Evolutionary conservation across 225 moss, liverwort and hornwort species (phyloP).

Genomic region (Sphagnum tenellum): DNA sequence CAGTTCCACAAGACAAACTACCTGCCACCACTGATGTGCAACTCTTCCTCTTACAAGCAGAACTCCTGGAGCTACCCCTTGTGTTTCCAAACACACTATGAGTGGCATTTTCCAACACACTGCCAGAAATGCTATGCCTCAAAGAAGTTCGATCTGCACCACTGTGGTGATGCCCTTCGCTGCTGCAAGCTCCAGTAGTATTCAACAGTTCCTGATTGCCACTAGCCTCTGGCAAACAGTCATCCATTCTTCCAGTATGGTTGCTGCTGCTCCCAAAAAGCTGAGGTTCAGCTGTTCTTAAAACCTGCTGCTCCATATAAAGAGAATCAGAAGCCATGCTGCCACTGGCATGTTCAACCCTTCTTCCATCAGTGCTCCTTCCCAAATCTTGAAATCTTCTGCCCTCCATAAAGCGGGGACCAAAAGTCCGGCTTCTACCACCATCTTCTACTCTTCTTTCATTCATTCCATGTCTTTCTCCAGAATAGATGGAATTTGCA

Average conservation of each 20-base stretch:
- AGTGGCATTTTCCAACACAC: conserved; percentile 22
- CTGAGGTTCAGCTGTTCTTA: conserved; percentile 24
- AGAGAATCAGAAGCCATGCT: conserved; percentile 39
- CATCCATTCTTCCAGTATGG: conserved; percentile 28
- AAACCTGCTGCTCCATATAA: conserved; percentile 30
- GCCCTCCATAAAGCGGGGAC: conserved; percentile 32
- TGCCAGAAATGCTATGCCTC: conserved; percentile 19
- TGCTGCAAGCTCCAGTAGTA: conserved; percentile 33
- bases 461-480: conserved; percentile 28
- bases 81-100: conserved; percentile 29
- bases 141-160: conserved; percentile 33
- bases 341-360: conserved; percentile 25
- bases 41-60: conserved; percentile 78
- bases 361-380: conserved; percentile 43
- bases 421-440: conserved; percentile 23
- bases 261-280: conserved; percentile 29
- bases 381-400: conserved; percentile 22
- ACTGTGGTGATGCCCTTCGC: conserved; percentile 25
- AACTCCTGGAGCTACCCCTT: conserved; percentile 60
- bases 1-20: conserved; percentile 43
- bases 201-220: conserved; percentile 30
- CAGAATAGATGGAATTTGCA: conserved; percentile 15
- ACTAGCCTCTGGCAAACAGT: conserved; percentile 26
- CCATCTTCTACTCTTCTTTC: conserved; percentile 35
- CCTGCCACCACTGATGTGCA: conserved; percentile 54